Evolutionary conservation across 805 yeast genomes (phyloP), one percentile per base, ranked within the genome.

Genomic region (Cyberlindnera samutprakarnensis): DNA sequence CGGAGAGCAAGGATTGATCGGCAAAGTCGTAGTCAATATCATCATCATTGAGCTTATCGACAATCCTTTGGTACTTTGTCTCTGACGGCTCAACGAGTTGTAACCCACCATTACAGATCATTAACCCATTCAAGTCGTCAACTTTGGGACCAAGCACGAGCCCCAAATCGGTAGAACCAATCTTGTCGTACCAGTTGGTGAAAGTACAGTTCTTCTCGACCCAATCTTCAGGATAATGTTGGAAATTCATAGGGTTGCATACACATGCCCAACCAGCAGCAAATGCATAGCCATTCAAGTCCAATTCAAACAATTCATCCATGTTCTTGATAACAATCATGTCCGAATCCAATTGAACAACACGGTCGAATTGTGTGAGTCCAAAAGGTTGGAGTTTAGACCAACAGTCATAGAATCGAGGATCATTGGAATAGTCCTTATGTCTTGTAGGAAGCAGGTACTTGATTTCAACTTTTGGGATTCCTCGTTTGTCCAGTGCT

Each of bases 181-280:
- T 32, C 26, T 57, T 55, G 2, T 28, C 16, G 15, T 47, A 33
- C 43, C 63, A 64, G 36, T 58, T 47, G 2, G 77, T 63, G 42
- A 60, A 73, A 4, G 68, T 64, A 43, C 81, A 74, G 46, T 73
- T 72, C 32, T 55, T 61, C 3, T 58, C 55, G 8, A 58, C 41
- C 80, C 81, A 74, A 39, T 70, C 60, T 28, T 47, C 38, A 12
- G 81, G 81, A 37, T 74, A 74, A 46, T 74, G 76, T 1, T 61
- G 41, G 38, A 66, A 62, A 14, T 61, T 47, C 51, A 64, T 58
- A 5, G 81, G 81, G 41, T 74, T 74, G 52, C 81, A 74, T 15
- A 72, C 75, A 51, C 81, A 74, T 3, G 80, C 79, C 41, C 73
- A 74, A 9, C 70, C 49, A 1, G 79, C 78, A 0, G 78, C 81